Conservation (phyloP, 129 eudicot genomes). For the Chrysanthemum makinoi region DNA sequence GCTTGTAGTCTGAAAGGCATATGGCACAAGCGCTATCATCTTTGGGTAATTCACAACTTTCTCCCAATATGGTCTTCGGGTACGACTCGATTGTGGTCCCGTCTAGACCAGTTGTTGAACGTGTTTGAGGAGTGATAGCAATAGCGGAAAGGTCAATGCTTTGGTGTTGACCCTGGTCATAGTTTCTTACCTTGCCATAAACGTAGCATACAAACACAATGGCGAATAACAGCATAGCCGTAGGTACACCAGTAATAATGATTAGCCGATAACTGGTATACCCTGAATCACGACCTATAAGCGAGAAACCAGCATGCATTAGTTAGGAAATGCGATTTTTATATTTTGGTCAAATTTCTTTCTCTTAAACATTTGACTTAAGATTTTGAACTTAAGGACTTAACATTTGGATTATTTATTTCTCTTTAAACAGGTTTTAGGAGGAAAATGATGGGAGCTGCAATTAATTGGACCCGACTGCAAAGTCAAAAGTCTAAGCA, state of each 20-base stretch:
- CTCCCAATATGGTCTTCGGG: constrained; percentile 42
- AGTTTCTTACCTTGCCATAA: constrained; percentile 12
- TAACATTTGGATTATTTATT: too few relatives aligned
- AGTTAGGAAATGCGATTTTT: too few relatives aligned
- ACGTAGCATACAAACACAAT: constrained; percentile 24
- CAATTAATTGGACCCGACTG: too few relatives aligned
- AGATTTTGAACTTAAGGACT: too few relatives aligned
- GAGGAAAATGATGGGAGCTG: too few relatives aligned
- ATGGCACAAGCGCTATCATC: constrained; percentile 43
- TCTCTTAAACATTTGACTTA: too few relatives aligned
- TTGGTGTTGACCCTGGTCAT: constrained; percentile 21
- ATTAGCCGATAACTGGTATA: constrained; percentile 26
- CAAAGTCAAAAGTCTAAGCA: too few relatives aligned
- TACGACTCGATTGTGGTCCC: constrained; percentile 40
- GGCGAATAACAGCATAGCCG: constrained; percentile 15
- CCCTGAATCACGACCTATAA: constrained; percentile 24
- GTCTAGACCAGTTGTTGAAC: constrained; percentile 42
- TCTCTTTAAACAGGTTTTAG: too few relatives aligned
- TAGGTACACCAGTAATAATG: constrained; percentile 32
- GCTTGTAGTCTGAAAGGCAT: constrained; percentile 45
- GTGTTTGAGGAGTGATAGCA: constrained; percentile 36
- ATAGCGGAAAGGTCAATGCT: constrained; percentile 30
- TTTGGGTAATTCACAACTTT: constrained; percentile 41
- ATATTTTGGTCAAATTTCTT: too few relatives aligned
- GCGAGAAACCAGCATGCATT: not conserved